Conservation (phyloP, 305 asterid genomes). For the Solanum aculeatissimum region DNA sequence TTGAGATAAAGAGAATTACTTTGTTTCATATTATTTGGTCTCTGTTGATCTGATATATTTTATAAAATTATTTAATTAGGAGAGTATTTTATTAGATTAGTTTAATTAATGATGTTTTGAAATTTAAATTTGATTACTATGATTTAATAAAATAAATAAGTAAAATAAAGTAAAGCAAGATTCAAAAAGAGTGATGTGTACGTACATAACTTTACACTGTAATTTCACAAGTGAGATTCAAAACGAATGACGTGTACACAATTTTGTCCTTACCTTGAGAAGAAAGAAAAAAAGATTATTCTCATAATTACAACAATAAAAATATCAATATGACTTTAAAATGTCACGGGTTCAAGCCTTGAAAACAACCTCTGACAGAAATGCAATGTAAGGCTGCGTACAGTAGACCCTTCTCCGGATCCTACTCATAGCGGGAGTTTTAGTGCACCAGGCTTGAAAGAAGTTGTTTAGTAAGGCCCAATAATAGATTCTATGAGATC, state of each 20-base stretch:
- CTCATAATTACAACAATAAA: not conserved
- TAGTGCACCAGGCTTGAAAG: too few species aligned
- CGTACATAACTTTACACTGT: not conserved
- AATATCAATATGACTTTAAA: not conserved
- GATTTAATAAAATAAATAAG: too few species aligned
- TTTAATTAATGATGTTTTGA: not conserved
- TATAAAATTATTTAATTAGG: not conserved
- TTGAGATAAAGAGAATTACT: not conserved
- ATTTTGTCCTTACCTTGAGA: not conserved
- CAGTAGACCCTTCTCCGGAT: too few species aligned
- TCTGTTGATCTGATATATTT: not conserved
- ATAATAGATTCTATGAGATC: conserved; percentile 83
- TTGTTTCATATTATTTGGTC: not conserved
- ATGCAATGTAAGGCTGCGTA: too few species aligned
- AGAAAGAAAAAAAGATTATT: not conserved
- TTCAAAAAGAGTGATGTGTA: not conserved
- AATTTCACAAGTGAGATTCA: not conserved
- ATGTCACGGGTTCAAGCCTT: too few species aligned
- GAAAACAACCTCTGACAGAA: too few species aligned
- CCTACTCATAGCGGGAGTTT: too few species aligned
- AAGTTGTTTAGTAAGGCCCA: conserved; percentile 46
- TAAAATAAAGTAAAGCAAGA: too few species aligned
- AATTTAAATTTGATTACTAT: not conserved
- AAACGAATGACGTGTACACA: not conserved
- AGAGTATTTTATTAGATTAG: not conserved